phyloP scores from a whole-genome alignment of 2,329 filamentous ascomycete genomes.

The Aspergillus transmontanensis region DNA sequence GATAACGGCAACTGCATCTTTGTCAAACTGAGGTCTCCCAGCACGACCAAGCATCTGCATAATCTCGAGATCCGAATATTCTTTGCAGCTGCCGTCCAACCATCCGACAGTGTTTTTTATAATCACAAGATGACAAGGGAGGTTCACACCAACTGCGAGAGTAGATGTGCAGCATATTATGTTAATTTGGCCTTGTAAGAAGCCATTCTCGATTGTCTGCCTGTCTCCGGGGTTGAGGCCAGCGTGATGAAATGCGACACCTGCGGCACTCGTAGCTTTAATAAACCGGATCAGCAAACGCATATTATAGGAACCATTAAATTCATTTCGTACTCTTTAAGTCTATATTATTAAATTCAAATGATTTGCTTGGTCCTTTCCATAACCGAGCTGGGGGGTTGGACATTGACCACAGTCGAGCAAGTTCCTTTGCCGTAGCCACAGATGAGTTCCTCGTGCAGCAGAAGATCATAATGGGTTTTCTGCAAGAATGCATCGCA shows the following conservation, averaged over 20 bases:
- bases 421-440: constrained; percentile 67
- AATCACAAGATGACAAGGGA: constrained; percentile 81
- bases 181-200: constrained; percentile 69
- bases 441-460: constrained; percentile 73
- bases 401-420: constrained; percentile 64
- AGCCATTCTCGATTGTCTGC: constrained; percentile 66
- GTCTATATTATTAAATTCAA: constrained; percentile 61
- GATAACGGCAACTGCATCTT: constrained; percentile 74
- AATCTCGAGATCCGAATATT: constrained; percentile 80
- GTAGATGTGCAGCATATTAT: constrained; percentile 89
- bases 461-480: constrained; percentile 84
- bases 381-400: constrained; percentile 60
- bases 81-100: constrained; percentile 61
- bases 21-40: constrained; percentile 80
- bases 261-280: constrained; percentile 52
- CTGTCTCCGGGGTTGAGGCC: constrained; percentile 69
- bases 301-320: constrained; percentile 1
- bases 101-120: constrained; percentile 77
- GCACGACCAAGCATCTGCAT: constrained; percentile 91
- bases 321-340: constrained; percentile 55
- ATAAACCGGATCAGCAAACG: constrained; percentile 12
- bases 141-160: constrained; percentile 78
- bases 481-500: constrained; percentile 65
- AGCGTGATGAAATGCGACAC: constrained; percentile 82
- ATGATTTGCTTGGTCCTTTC: constrained; percentile 57